Evolutionary conservation across 2,329 filamentous ascomycete species (phyloP), one percentile per base, ranked within the genome.

Genomic region (Neophaeococcomyces mojaviensis): DNA sequence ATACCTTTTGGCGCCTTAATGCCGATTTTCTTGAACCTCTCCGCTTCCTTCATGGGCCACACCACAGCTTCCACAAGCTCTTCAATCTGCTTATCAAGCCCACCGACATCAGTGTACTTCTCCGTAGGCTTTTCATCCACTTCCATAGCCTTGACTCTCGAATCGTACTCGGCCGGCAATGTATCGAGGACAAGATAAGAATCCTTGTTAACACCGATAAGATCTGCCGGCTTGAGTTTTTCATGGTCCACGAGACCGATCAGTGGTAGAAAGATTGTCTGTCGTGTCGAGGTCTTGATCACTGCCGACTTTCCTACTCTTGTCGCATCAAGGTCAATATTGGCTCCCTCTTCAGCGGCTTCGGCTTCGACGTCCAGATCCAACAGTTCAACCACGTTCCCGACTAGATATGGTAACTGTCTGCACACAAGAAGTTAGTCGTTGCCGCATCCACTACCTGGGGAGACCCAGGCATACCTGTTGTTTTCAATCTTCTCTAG

Each of bases 41-140:
- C 94, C 1, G 92, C 89, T 71, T 98, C 90, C 78, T 97, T 97
- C 92, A 98, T 98, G 2, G 92, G 92, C 90, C 90, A 97, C 24
- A 98, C 92, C 40, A 98, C 92, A 46, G 92, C 92, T 72, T 98
- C 92, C 7, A 98, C 89, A 45, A 98, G 78, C 71, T 98, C 94
- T 67, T 96, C 90, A 62, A 98, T 98, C 74, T 98, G 92, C 73
- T 98, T 98, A 70, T 96, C 89, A 59, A 98, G 69, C 42, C 92
- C 92, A 70, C 92, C 92, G 12, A 98, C 94, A 71, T 98, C 92
- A 45, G 84, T 92, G 72, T 98, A 98, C 71, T 97, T 95, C 70
- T 98, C 92, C 32, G 89, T 97, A 8, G 92, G 94, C 76, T 98
- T 98, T 77, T 98, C 94, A 61, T 98, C 92, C 6, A 98, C 92